Conservation (phyloP, 2,329 filamentous ascomycete genomes). For the Albophoma yamanashiensis region DNA sequence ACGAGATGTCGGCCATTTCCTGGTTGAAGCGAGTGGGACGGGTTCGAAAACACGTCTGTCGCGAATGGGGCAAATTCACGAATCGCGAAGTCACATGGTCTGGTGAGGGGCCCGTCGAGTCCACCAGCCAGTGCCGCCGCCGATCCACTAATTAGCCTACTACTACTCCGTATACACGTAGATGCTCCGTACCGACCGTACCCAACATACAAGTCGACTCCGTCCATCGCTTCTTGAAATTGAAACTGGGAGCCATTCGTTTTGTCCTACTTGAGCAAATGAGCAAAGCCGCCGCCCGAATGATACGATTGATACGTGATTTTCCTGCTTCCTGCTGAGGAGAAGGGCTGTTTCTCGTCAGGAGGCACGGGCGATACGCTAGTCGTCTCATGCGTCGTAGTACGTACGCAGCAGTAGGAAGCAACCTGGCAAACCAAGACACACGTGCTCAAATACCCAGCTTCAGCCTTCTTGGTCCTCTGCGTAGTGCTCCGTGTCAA, state of each 20-base stretch:
- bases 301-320: not conserved
- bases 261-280: no score
- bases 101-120: not conserved
- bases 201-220: no score
- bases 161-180: no score
- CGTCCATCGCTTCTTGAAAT: not conserved
- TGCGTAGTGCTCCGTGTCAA: not conserved
- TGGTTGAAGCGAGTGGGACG: not conserved
- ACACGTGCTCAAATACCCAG: not conserved
- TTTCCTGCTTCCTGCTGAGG: not conserved
- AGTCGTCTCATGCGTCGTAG: not conserved
- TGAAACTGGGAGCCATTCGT: no score
- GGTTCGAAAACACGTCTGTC: slow-evolving; percentile 1
- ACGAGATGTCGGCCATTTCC: not conserved
- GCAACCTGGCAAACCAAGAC: not conserved
- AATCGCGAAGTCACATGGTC: slow-evolving; percentile 22
- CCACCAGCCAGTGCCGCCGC: not conserved
- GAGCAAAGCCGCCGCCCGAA: not conserved
- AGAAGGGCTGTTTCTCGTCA: not conserved
- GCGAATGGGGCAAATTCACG: slow-evolving; percentile 5
- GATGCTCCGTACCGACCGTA: no score
- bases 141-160: not conserved
- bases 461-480: not conserved
- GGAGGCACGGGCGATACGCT: not conserved
- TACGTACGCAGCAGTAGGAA: no score